Percentiles rank a stretch among this genome's conserved stretches.
Evolutionary conservation across 306 rosid genomes (phyloP).

Genomic region (Malus asiatica): DNA sequence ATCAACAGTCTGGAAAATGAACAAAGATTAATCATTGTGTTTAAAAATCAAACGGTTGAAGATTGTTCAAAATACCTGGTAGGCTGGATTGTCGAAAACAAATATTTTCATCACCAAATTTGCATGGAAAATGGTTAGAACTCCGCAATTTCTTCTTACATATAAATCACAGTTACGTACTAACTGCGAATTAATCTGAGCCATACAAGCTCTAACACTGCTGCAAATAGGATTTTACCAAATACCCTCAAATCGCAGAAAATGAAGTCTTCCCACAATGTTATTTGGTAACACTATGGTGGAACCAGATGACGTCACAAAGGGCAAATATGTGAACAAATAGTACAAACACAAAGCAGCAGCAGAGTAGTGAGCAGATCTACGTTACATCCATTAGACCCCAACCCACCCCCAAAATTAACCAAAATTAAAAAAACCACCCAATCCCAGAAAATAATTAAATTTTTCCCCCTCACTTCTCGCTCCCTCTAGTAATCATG

Average conservation of each 20-base stretch:
- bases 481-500: conserved; percentile 32
- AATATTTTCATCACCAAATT: too few relatives aligned
- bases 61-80: too few relatives aligned
- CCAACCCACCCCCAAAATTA: conserved; percentile 16
- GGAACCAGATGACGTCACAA: background rate
- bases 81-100: too few relatives aligned
- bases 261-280: background rate
- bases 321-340: conserved; percentile 5
- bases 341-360: background rate
- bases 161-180: too few relatives aligned
- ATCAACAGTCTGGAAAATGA: too few relatives aligned
- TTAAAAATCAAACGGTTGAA: too few relatives aligned
- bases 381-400: background rate
- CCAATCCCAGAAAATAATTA: background rate
- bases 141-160: fast-evolving
- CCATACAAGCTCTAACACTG: background rate
- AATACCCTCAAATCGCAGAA: background rate
- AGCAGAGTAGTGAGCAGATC: background rate
- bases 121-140: background rate
- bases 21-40: too few relatives aligned
- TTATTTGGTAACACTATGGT: background rate
- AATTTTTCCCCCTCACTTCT: conserved; percentile 7
- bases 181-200: background rate
- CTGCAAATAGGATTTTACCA: background rate
- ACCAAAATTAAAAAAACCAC: conserved; percentile 2